These are phyloP conservation scores for Eimeria tenella DNA, from an alignment of 169 alveolate species.

Conservation along the genomic window DNA sequence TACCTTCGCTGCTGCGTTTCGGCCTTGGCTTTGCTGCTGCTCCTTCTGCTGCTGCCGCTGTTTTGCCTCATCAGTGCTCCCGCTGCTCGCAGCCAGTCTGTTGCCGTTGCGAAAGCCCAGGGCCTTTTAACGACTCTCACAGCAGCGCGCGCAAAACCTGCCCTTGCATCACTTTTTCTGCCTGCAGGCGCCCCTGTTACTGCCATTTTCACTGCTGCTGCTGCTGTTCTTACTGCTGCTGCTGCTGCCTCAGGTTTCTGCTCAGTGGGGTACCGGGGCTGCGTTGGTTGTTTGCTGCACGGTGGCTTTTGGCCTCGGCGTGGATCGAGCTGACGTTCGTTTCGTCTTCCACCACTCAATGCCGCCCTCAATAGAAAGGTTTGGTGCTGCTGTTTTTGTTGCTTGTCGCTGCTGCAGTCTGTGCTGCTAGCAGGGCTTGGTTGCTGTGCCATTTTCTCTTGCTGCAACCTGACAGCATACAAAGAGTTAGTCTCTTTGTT, in stretches of 20 bases:
- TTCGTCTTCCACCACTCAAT: constrained; percentile 97
- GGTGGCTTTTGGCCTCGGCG: constrained; percentile 99
- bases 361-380: constrained; percentile 95
- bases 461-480: too few relatives aligned
- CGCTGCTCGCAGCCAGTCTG: background rate
- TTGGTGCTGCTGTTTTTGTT: constrained; percentile 13
- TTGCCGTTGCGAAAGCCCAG: background rate
- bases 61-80: background rate
- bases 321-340: constrained; percentile 98
- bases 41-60: background rate
- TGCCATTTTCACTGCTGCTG: background rate
- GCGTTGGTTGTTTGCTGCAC: constrained; percentile 97
- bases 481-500: too few relatives aligned
- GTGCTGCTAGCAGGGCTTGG: background rate
- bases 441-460: background rate
- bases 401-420: background rate
- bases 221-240: background rate
- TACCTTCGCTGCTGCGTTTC: background rate
- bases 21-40: background rate
- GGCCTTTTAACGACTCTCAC: background rate
- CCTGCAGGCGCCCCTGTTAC: background rate
- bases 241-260: constrained; percentile 83
- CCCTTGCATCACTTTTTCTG: background rate
- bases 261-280: constrained; percentile 95
- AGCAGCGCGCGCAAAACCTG: background rate